phyloP scores from a whole-genome alignment of 306 rosid genomes.

The Nissolia schottii region DNA sequence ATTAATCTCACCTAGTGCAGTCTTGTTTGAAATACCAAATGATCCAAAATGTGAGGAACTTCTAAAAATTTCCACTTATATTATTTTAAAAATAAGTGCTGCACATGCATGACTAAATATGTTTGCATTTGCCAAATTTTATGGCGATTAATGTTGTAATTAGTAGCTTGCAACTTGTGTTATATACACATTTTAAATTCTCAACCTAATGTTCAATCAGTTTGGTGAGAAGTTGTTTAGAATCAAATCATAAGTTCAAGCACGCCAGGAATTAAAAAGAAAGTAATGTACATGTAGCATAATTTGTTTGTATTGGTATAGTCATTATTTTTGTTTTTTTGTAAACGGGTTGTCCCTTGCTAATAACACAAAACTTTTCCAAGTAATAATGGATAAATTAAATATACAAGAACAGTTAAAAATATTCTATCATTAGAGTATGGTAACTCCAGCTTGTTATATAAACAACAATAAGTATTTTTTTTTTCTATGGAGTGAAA shows the following conservation, averaged over 20 bases:
- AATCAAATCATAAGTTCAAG: neutral
- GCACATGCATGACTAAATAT: neutral
- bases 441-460: no score
- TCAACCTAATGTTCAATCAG: neutral
- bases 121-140: neutral
- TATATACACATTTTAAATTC: neutral
- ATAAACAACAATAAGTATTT: no score
- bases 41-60: neutral
- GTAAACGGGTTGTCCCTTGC: no score
- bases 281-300: neutral
- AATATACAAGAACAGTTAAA: no score
- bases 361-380: no score
- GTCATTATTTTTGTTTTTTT: neutral
- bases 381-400: no score
- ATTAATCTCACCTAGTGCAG: neutral
- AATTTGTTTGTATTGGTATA: neutral
- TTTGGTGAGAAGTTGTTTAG: neutral
- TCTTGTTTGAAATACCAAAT: neutral
- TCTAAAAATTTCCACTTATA: neutral
- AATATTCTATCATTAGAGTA: no score
- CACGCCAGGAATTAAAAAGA: neutral
- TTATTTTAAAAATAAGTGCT: neutral
- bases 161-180: neutral
- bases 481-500: no score
- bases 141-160: neutral